These are phyloP conservation scores for Xylariaceae sp. DNA, from an alignment of 2,329 filamentous ascomycete genomes.

Conservation along the genomic window DNA sequence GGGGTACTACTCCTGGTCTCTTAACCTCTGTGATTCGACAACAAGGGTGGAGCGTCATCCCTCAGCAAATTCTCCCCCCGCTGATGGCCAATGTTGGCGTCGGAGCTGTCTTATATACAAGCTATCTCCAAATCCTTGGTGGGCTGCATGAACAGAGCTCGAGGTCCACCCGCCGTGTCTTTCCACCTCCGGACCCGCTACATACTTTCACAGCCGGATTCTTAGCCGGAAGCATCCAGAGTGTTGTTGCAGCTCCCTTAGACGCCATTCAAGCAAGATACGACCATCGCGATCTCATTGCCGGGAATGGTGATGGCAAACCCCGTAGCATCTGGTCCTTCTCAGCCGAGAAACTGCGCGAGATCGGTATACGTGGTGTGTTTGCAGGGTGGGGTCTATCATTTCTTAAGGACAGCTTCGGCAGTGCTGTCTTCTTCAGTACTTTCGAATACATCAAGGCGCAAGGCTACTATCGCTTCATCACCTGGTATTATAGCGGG, in stretches of 20 bases:
- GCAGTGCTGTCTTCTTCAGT: constrained; percentile 68
- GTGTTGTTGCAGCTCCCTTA: constrained; percentile 67
- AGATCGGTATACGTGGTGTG: constrained; percentile 67
- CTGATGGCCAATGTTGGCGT: constrained; percentile 71
- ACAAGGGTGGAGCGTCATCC: constrained; percentile 71
- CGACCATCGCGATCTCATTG: constrained; percentile 51
- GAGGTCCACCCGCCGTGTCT: constrained; percentile 56
- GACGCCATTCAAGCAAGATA: constrained; percentile 74
- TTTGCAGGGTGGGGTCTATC: constrained; percentile 71
- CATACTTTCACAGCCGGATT: constrained; percentile 69
- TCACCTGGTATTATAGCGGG: constrained; percentile 65
- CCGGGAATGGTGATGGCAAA: constrained; percentile 36
- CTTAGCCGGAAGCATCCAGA: constrained; percentile 65
- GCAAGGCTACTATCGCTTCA: constrained; percentile 68
- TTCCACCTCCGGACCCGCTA: constrained; percentile 60
- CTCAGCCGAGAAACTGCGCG: constrained; percentile 60
- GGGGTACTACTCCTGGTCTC: constrained; percentile 66
- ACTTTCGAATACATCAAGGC: constrained; percentile 74
- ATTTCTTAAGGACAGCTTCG: constrained; percentile 65
- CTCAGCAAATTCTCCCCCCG: constrained; percentile 72
- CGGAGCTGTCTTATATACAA: constrained; percentile 70
- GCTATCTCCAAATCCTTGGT: constrained; percentile 67
- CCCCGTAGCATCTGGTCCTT: constrained; percentile 71
- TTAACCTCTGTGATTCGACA: constrained; percentile 62
- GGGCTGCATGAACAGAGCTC: constrained; percentile 62